phyloP scores from a whole-genome alignment of 441 rosid species.

The Pelargonium myrrhifolium region DNA sequence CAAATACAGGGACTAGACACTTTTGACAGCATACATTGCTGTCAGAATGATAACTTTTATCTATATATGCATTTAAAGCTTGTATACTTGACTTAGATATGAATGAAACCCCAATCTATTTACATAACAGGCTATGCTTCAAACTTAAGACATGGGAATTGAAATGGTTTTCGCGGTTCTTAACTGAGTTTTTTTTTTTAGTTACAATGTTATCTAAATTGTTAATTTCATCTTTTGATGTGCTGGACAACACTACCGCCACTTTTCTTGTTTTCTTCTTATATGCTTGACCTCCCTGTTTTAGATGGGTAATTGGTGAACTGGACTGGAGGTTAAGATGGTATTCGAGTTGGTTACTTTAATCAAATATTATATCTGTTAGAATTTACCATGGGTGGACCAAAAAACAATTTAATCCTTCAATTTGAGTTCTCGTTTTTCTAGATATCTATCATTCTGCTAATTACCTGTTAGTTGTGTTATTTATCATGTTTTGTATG shows the following conservation, averaged over 20 bases:
- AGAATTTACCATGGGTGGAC: neutral
- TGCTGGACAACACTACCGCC: neutral
- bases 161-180: neutral
- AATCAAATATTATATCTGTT: neutral
- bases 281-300: neutral
- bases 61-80: neutral
- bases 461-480: neutral
- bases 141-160: neutral
- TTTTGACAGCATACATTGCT: neutral
- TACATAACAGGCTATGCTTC: neutral
- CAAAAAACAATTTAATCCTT: neutral
- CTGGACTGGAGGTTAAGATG: neutral
- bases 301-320: neutral
- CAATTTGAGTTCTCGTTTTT: neutral
- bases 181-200: neutral
- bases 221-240: neutral
- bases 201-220: neutral
- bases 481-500: conserved; percentile 9
- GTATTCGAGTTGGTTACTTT: neutral
- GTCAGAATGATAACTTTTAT: neutral
- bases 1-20: neutral
- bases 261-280: too few species aligned
- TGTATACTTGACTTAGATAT: neutral
- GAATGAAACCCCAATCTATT: neutral
- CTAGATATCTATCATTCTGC: neutral